phyloP scores from a whole-genome alignment of 495 filamentous ascomycete genomes.

The Aspergillus bertholletiae region DNA sequence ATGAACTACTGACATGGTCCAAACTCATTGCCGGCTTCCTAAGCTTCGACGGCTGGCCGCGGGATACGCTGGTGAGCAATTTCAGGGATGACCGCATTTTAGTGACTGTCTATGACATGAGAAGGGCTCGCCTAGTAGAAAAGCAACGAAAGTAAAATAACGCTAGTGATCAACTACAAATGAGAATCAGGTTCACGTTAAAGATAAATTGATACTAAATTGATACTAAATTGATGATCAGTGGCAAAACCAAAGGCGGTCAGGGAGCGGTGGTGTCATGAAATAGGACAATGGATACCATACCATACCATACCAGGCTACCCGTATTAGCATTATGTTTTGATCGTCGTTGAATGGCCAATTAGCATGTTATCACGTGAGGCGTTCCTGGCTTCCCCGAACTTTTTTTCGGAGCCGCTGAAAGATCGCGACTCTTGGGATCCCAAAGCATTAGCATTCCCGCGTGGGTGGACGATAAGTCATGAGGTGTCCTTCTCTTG shows the following conservation, averaged over 20 bases:
- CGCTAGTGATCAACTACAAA: too few relatives aligned
- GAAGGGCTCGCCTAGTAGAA: too few relatives aligned
- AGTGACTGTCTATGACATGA: too few relatives aligned
- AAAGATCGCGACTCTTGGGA: constrained; percentile 18
- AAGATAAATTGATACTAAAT: neutral
- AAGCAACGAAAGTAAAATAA: too few relatives aligned
- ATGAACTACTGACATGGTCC: constrained; percentile 34
- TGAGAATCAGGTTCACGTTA: too few relatives aligned
- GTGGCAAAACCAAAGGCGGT: constrained; percentile 17
- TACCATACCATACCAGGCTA: neutral
- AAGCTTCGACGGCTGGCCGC: constrained; percentile 28
- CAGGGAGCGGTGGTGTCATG: constrained; percentile 5
- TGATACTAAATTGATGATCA: neutral
- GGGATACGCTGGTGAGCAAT: constrained; percentile 30
- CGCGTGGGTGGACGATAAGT: constrained; percentile 26
- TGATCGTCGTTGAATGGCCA: constrained; percentile 5
- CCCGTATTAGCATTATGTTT: neutral
- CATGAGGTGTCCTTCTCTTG: constrained; percentile 46
- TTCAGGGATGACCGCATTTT: constrained; percentile 28
- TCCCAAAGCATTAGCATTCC: constrained; percentile 22
- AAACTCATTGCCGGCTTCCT: constrained; percentile 38
- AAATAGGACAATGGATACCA: neutral
- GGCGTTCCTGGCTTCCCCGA: constrained; percentile 43
- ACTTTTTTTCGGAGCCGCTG: constrained; percentile 40
- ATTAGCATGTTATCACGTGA: constrained; percentile 33